phyloP scores from a whole-genome alignment of 768 basidiomycete species.

The Podaxis rugospora region DNA sequence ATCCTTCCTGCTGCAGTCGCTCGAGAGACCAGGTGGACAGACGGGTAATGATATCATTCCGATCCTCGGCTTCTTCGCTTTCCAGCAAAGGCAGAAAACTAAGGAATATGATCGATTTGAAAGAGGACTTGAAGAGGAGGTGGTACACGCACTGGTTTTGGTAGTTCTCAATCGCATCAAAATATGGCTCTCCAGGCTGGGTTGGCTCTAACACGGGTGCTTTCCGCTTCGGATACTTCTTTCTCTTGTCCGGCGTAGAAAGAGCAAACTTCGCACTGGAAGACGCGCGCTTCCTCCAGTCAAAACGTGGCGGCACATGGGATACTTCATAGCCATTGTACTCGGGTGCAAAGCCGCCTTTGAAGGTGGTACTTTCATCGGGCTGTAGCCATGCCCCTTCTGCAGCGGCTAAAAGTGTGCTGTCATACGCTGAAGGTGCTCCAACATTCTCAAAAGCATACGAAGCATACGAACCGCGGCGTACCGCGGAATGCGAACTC shows the following conservation, averaged over 20 bases:
- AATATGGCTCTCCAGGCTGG: constrained; percentile 35
- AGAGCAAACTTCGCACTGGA: constrained; percentile 29
- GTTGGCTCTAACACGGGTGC: constrained; percentile 29
- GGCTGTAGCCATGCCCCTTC: constrained; percentile 38
- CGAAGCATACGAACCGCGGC: not conserved
- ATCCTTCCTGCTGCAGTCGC: constrained; percentile 64
- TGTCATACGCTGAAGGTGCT: not conserved
- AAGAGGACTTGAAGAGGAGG: not conserved
- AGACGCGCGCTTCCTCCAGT: constrained; percentile 56
- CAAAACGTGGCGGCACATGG: constrained; percentile 37
- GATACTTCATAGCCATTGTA: not conserved
- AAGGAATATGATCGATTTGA: not conserved
- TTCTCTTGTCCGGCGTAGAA: constrained; percentile 6
- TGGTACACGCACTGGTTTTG: constrained; percentile 40
- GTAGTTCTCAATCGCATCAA: constrained; percentile 51
- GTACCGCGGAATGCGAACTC: not conserved
- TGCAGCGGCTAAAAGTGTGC: constrained; percentile 18
- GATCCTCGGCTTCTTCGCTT: constrained; percentile 63
- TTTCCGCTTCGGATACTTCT: constrained; percentile 22
- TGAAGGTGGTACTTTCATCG: constrained; percentile 10
- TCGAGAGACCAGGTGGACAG: constrained; percentile 63
- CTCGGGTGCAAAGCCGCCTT: not conserved
- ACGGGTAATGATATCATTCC: constrained; percentile 55
- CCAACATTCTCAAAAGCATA: not conserved
- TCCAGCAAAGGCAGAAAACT: constrained; percentile 47